Evolutionary conservation across 768 basidiomycete species (phyloP), one percentile per base, ranked within the genome.

Genomic region (Dendrothele bispora): DNA sequence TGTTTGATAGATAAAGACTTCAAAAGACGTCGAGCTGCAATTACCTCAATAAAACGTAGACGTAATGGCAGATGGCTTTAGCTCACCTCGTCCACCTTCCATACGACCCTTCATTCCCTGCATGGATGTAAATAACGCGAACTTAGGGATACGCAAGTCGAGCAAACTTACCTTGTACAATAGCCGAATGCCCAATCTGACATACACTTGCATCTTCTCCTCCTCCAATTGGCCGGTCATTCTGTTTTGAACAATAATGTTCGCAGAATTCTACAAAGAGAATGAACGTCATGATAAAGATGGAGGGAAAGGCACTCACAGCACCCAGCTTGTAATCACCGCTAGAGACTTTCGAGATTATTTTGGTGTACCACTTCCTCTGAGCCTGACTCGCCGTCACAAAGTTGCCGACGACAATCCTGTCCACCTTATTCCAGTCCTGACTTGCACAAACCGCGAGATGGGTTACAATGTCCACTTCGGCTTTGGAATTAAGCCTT

Each of bases 131-230:
- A 17, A 32, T 18, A 51, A 32, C n/a, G 14, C 17, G 30, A 54
- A 12, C 38, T 12, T 12, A 12, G 11, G 8, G 8, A 17, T 20
- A 17, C 17, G 17, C 26, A 8, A 22, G 11, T 46, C 6, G 14
- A 20, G 7, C 37, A 46, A 25, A 58, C 62, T 8, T 52, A 77
- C 83, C 78, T 89, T 91, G 75, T 98, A 99, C 50, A 98, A 63
- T 48, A 99, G 61, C 22, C 95, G 75, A 59, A 99, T 99, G 2
- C 95, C 95, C 14, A 99, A 69, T 30, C 95, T 73, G 0, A 98
- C 92, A 61, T 97, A 98, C 1, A 79, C 77, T 59, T 94, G 87
- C 93, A 98, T 99, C 74, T 98, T 98, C 71, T 98, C 95, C 68
- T 99, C 95, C 61, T 94, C 88, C 48, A 98, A 63, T 63, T 91